phyloP scores from a whole-genome alignment of 169 alveolate genomes.

The Eimeria necatrix region DNA sequence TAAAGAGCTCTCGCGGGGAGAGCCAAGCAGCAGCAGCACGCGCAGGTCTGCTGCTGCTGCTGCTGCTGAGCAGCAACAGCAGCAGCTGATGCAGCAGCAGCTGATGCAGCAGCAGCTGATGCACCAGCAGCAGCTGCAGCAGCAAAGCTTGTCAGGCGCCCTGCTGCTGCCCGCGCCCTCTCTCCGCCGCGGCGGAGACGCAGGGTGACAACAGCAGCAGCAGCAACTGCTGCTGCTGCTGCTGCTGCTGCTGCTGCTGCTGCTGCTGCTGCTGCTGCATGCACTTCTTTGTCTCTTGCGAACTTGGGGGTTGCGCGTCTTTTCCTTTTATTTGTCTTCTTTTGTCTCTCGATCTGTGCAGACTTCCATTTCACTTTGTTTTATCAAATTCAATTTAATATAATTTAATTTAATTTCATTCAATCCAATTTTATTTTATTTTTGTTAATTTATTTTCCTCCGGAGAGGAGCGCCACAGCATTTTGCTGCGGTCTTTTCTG shows the following conservation, averaged over 20 bases:
- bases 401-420: too few relatives aligned
- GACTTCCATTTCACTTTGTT: not conserved
- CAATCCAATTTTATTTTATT: too few relatives aligned
- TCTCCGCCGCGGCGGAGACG: not conserved
- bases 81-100: not conserved
- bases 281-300: not conserved
- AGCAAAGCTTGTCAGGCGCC: too few relatives aligned
- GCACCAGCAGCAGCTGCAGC: too few relatives aligned
- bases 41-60: not conserved
- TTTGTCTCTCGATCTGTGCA: not conserved
- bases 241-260: not conserved
- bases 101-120: too few relatives aligned
- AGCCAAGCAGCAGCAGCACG: not conserved
- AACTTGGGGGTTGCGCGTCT: not conserved
- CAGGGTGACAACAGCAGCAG: too few relatives aligned
- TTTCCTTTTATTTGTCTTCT: not conserved
- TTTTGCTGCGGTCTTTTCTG: not conserved
- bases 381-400: too few relatives aligned
- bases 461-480: too few relatives aligned
- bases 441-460: not conserved
- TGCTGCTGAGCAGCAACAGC: not conserved
- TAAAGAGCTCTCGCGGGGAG: not conserved
- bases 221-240: too few relatives aligned
- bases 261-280: not conserved
- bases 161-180: not conserved